Evolutionary conservation across 164 flowering plant genomes (phyloP).

Genomic region (Houttuynia cordata): DNA sequence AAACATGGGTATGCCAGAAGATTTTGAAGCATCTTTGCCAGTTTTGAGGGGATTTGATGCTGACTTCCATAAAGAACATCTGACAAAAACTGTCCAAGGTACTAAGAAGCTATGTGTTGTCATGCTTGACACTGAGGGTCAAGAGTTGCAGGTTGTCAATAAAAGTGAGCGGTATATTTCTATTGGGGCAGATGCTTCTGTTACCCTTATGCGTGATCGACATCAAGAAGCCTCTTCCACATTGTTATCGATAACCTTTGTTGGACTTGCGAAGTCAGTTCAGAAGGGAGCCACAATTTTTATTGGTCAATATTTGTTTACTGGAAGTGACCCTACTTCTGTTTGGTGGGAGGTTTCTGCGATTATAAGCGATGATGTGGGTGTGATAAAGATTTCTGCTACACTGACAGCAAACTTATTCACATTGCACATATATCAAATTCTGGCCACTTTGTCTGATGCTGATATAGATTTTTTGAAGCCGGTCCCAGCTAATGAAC

Average conservation of each 20-base stretch:
- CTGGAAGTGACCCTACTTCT: conserved; percentile 97
- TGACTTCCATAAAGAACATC: no score
- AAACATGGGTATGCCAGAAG: no score
- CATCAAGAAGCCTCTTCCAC: conserved; percentile 59
- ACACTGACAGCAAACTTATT: conserved; percentile 68
- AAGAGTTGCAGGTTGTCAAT: conserved; percentile 79
- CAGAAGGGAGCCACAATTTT: conserved; percentile 87
- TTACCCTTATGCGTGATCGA: conserved; percentile 58
- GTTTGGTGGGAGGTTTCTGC: conserved; percentile 90
- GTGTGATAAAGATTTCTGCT: conserved; percentile 62
- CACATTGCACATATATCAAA: conserved; percentile 67
- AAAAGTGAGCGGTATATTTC: conserved; percentile 44
- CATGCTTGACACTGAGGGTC: conserved; percentile 86
- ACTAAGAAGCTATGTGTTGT: conserved; percentile 91
- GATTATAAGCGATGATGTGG: conserved; percentile 55
- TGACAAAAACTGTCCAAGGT: conserved; percentile 66
- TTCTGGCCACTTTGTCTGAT: conserved; percentile 74
- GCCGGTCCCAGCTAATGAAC: no score
- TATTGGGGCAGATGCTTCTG: conserved; percentile 43
- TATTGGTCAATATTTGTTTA: conserved; percentile 84
- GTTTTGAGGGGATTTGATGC: no score
- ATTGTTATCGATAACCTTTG: conserved; percentile 64
- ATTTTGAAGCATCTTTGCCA: no score
- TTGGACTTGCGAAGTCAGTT: conserved; percentile 63
- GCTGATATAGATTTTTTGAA: conserved; percentile 79